Evolutionary conservation across 768 basidiomycete species (phyloP), one percentile per base, ranked within the genome.

Genomic region (Phanerodontia chrysosporium): DNA sequence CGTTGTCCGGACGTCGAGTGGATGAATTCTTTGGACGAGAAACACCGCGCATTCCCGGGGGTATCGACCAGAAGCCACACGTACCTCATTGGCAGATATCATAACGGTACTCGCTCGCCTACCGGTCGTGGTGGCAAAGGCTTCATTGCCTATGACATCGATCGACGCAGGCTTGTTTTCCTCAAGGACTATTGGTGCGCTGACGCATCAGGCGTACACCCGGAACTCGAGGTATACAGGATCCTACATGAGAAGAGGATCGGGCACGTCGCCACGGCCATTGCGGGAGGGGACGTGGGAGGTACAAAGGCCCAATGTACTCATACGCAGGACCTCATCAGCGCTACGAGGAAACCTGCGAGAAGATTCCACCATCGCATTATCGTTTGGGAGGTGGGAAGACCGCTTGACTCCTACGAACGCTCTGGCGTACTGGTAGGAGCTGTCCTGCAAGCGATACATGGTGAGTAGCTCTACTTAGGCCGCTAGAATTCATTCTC

Each of bases 131-230:
- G 46, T 8, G 32, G 29, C 25, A 55, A 46, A 16, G 54, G 54
- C 18, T 55, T 45, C 44, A 42, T 55, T 4, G 54, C 54, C 9
- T 55, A 45, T 29, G 46, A 57, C 18, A 4, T 48, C 10, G 45
- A 48, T 3, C 45, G 35, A 5, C 1, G 9, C 18, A 10, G 27
- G 18, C 29, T 27, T 4, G 45, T 49, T 7, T 57, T 49, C 29
- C 1, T 57, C 7, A 57, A 57, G 24, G 56, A 57, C 25, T 57
- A 48, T 24, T 57, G 56, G 56, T 46, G 45, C 28, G 24, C 45
- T n/a, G 28, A 32, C 46, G 2, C 3, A 1, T 7, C 1, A 4
- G 27, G 9, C 1, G 35, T 32, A 1, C 45, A 49, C 29, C 46
- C 46, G 4, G 56, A 57, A 30, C 27, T 48, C 4, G 29, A 35